Base-by-base conservation (phyloP, 1,139 yeast genomes). In the Trichomonascaceae sp. region DNA sequence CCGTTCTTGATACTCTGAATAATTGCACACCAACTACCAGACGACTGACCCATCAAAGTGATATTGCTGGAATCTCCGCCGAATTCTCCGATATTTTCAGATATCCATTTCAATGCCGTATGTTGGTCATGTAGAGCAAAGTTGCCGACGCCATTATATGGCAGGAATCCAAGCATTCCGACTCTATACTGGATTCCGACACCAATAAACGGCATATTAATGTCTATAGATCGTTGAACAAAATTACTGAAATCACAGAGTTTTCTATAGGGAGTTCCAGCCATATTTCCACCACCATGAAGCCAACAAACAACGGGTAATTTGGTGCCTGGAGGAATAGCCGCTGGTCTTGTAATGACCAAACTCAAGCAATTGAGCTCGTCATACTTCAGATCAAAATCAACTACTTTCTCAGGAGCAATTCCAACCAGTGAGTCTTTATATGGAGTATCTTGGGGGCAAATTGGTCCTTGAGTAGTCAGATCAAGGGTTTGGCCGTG, bases 31-130 rank as follows among this genome's bases (percentile, higher is more conserved):
- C 58, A 55, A 44, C 64, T 59, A 7, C 76, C 76, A 3, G 76
- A 73, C 39, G 70, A 63, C 59, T 72, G 73, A 30, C 76, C 76
- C 62, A 68, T 64, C 15, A 71, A 58, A 2, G 73, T 70, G n/a
- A 70, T 55, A 51, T 73, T 64, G 53, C 68, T 69, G 49, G 68
- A 61, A 53, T 73, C 69, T 13, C 75, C 76, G 41, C 75, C 74
- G 59, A 71, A 70, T 27, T 56, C 58, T 1, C 22, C 53, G 48
- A 72, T 70, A 56, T 72, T 65, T 52, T 58, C 54, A 24, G 64
- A 63, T 1, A 68, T 67, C 75, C 76, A 72, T 45, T 68, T 61
- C 9, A 70, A 51, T 0, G 69, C 74, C 24, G 57, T 52, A 22
- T 61, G 57, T 59, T 71, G 75, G 57, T 77, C 81, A 46, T 63